Evolutionary conservation across 257 asterid genomes (phyloP).

Genomic region (Anisodus tanguticus): DNA sequence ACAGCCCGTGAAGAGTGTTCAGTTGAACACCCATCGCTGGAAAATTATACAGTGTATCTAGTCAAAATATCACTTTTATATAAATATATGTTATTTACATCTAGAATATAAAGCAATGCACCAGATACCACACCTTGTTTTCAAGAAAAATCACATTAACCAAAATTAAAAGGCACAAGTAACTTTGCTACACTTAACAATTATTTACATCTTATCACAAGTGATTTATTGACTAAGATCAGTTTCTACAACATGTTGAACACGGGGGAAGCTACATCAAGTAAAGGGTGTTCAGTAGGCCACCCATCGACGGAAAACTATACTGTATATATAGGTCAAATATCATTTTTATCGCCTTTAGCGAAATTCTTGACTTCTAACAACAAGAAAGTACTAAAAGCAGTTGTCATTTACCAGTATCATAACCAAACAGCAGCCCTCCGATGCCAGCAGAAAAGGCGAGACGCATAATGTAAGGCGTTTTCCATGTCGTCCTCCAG

Average conservation of each 20-base stretch:
- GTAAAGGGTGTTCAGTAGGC: background rate
- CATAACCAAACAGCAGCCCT: conserved; percentile 78
- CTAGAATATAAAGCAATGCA: conserved; percentile 60
- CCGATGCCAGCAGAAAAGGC: conserved; percentile 89
- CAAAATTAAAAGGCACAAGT: background rate
- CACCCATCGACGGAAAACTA: background rate
- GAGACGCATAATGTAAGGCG: conserved; percentile 76
- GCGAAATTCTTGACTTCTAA: background rate
- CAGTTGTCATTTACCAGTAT: conserved; percentile 52
- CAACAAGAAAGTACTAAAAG: background rate
- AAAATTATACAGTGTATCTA: background rate
- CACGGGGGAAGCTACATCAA: background rate
- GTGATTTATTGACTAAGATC: background rate
- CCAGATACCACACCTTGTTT: conserved; percentile 82
- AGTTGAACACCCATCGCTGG: background rate
- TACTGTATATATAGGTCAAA: background rate
- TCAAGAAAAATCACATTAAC: conserved; percentile 3
- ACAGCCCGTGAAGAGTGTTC: background rate
- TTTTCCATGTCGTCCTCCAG: conserved; percentile 64
- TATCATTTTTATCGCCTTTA: background rate
- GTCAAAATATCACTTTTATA: background rate
- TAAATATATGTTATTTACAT: background rate
- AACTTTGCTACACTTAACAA: background rate
- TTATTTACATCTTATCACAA: background rate
- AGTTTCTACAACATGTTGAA: background rate